Evolutionary conservation across 805 yeast species (phyloP), one percentile per base, ranked within the genome.

Genomic region (Huiozyma naganishii): DNA sequence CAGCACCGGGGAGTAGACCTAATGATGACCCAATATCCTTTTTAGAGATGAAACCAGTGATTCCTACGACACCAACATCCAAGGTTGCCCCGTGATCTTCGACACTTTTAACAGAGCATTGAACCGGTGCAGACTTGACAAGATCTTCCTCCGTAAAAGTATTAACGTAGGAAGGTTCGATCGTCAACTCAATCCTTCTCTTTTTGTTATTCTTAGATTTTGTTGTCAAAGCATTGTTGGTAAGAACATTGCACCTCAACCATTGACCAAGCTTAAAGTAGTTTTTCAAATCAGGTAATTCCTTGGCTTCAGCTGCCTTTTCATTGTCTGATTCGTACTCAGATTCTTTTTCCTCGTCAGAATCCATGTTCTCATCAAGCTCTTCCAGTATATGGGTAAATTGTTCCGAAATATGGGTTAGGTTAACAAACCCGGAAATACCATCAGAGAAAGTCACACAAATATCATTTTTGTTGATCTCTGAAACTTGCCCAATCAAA

Each of bases 71-170:
- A 32, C 97, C 97, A 35, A 83, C 61, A 52, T 80, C 82, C 37
- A 90, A 65, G 45, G 85, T 76, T 27, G 79, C 74, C 65, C 98
- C 98, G 60, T 87, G 96, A 60, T 92, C 99, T 70, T 92, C 97
- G 27, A 85, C 65, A 39, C 94, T 81, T 48, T 71, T 73, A 23
- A 92, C 78, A 2, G 85, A 70, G 27, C 79, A 89, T 64, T 92
- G 98, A 2, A 92, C 58, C 4, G 82, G 58, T 11, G 58, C 41
- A 46, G 75, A 70, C 37, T 86, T 87, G 6, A 68, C 64, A 40
- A 84, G 63, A 58, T 88, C 97, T 38, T 80, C 88, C 5, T 69
- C 74, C 7, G 68, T 72, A 45, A 88, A 65, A 17, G 71, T 68
- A 57, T 92, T 92, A 9, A 83, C 86, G 37, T 67, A 66, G 40